Evolutionary conservation across 768 basidiomycete species (phyloP), one percentile per base, ranked within the genome.

Genomic region (Pluteus cervinus): DNA sequence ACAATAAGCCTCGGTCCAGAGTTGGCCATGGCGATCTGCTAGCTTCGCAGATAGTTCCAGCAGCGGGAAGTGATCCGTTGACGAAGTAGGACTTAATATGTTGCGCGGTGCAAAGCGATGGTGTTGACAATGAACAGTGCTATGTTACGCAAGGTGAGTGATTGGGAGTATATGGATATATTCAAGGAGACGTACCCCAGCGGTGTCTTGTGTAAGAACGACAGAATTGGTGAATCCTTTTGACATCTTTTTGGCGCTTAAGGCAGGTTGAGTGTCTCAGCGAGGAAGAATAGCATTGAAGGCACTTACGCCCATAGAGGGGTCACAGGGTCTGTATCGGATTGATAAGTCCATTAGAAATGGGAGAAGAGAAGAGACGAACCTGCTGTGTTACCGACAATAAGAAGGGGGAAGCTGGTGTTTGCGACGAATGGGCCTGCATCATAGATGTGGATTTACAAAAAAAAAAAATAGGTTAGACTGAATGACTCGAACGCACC

Each of bases 51-150:
- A 69, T 48, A 3, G 66, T 69, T 5, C 56, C 66, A 7, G 54
- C 51, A 8, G 47, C 39, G 2, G 72, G 72, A 2, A 73, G 48
- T 2, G 52, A 59, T 3, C 72, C 70, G 7, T 61, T 39, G 2
- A 50, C 36, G 36, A 73, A 68, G 46, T 72, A 73, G 2, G 52
- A 49, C 8, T 58, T 54, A 21, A 74, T 50, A 40, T 61, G 41
- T 24, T 42, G 32, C 16, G 48, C 43, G 4, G 64, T 61, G 46
- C 67, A 69, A 4, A 48, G 33, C 5, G 65, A 68, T 7, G 53
- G 49, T 7, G 49, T 57, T 4, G 52, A 39, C n/a, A 61, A 18
- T 4, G 66, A 66, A 29, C 48, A 49, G 42, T 68, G 65, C 60
- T 65, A 24, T 12, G 38, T 4, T 3, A 21, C n/a, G n/a, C n/a